phyloP scores from a whole-genome alignment of 106 monocot species.

The Allium cepa region DNA sequence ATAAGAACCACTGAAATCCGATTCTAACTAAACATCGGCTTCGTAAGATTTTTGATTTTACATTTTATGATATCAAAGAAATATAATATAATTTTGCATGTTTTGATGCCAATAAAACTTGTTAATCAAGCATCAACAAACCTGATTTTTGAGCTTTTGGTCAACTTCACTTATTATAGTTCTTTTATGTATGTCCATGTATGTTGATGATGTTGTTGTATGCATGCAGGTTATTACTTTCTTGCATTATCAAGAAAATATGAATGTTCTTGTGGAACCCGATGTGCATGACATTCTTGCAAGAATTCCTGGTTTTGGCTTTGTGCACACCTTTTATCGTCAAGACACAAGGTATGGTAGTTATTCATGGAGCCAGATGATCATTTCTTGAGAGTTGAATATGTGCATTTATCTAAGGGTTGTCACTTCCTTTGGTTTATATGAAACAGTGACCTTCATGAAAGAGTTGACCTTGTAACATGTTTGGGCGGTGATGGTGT shows the following conservation, averaged over 20 bases:
- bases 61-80: no score
- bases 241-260: slow-evolving; percentile 84
- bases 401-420: slow-evolving; percentile 2
- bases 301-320: slow-evolving; percentile 93
- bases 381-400: no score
- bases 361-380: background rate
- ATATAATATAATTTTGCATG: no score
- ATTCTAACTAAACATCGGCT: no score
- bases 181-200: no score
- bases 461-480: slow-evolving; percentile 95
- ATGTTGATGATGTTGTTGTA: background rate
- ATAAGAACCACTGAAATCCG: no score
- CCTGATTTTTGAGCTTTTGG: no score
- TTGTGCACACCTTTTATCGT: slow-evolving; percentile 94
- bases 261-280: slow-evolving; percentile 98
- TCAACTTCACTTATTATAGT: no score
- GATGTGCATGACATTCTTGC: slow-evolving; percentile 98
- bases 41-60: no score
- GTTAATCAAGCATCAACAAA: no score
- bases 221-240: slow-evolving; percentile 78
- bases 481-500: slow-evolving; percentile 99
- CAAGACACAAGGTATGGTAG: slow-evolving; percentile 83
- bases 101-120: no score
- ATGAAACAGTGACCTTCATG: slow-evolving; percentile 89
- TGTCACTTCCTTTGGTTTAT: slow-evolving; percentile 5